phyloP scores from a whole-genome alignment of 2,329 filamentous ascomycete genomes.

The Plectosphaerella plurivora region DNA sequence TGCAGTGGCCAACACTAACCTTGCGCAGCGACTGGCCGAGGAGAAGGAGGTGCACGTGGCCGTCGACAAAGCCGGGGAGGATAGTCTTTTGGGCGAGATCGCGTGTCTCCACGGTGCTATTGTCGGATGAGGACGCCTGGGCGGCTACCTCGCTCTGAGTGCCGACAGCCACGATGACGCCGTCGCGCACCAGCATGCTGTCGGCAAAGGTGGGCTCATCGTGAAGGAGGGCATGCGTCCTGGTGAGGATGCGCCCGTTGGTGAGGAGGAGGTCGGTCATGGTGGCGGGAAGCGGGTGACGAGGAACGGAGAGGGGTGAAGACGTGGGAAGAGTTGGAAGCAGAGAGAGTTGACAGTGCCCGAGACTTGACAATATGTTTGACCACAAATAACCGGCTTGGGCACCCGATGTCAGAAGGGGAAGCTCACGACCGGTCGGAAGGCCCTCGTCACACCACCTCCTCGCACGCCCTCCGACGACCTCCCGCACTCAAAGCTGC shows the following conservation, averaged over 20 bases:
- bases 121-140: neutral
- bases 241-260: slow-evolving; percentile 13
- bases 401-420: too few species aligned
- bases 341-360: neutral
- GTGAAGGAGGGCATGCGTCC: slow-evolving; percentile 5
- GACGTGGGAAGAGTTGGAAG: neutral
- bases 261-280: slow-evolving; percentile 7
- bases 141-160: neutral
- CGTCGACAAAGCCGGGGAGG: slow-evolving; percentile 53
- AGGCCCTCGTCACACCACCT: too few species aligned
- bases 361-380: too few species aligned
- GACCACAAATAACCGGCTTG: too few species aligned
- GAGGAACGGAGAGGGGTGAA: too few species aligned
- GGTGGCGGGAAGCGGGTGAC: neutral
- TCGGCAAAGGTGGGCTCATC: slow-evolving; percentile 12
- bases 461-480: too few species aligned
- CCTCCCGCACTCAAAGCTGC: too few species aligned
- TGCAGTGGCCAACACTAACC: slow-evolving; percentile 42
- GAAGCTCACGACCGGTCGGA: too few species aligned
- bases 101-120: slow-evolving; percentile 2
- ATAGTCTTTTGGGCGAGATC: slow-evolving; percentile 29
- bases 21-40: slow-evolving; percentile 50
- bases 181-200: slow-evolving; percentile 11
- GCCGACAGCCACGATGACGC: slow-evolving; percentile 10
- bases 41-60: slow-evolving; percentile 51